A percentile compares a stretch with the other conserved stretches of the same genome.
phyloP scores from a whole-genome alignment of 2,329 filamentous ascomycete genomes.

The Colletotrichum scovillei region DNA sequence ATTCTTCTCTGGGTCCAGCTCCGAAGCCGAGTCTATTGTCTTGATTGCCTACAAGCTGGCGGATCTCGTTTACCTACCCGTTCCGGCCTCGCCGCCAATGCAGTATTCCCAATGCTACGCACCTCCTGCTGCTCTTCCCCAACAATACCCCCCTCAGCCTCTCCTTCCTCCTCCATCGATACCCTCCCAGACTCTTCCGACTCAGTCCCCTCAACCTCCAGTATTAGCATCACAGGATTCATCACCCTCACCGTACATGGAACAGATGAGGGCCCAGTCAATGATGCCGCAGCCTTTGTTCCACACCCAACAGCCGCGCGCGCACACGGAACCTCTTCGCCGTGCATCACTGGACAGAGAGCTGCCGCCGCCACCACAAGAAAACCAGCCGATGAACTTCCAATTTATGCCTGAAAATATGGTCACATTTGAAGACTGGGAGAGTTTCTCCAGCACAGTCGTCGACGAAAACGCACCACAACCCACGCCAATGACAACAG shows the following conservation, averaged over 20 bases:
- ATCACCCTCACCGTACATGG: conserved; percentile 27
- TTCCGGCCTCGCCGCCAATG: conserved; percentile 36
- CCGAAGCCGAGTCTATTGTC: conserved; percentile 68
- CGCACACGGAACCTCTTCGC: conserved; percentile 29
- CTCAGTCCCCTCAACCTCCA: conserved; percentile 33
- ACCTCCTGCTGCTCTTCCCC: conserved; percentile 32
- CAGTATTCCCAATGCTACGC: conserved; percentile 36
- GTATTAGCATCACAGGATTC: conserved; percentile 34
- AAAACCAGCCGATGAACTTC: conserved; percentile 51
- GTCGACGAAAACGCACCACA: conserved; percentile 43
- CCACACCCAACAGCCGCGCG: conserved; percentile 28
- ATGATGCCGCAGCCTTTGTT: conserved; percentile 35
- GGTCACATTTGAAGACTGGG: conserved; percentile 54
- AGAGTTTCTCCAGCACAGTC: conserved; percentile 49
- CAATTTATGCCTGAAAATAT: conserved; percentile 53
- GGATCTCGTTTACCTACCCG: conserved; percentile 52
- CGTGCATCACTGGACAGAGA: conserved; percentile 36
- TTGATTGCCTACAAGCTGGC: conserved; percentile 69
- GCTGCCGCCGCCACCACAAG: conserved; percentile 36
- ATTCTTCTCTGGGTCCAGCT: conserved; percentile 69
- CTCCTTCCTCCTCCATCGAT: conserved; percentile 36
- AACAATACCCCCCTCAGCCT: conserved; percentile 35
- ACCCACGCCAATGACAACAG: conserved; percentile 37
- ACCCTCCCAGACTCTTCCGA: conserved; percentile 36
- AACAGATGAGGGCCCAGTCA: conserved; percentile 34